Conservation (phyloP, 148 eudicot genomes). For the Fagopyrum homotropicum region DNA sequence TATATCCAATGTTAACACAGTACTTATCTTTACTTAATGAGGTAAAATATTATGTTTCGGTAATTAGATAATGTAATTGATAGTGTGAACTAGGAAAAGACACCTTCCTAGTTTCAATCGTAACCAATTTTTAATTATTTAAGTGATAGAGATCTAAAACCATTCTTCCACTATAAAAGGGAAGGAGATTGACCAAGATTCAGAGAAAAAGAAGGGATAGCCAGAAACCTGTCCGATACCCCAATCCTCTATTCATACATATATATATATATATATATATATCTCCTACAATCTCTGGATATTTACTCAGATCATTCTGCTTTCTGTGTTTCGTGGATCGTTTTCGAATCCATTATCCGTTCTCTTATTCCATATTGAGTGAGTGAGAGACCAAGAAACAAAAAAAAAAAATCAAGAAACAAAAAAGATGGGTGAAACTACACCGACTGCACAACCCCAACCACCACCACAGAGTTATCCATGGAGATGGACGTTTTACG, state of each 20-base stretch:
- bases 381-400: not conserved
- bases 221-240: not conserved
- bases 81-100: not conserved
- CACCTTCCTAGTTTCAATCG: not conserved
- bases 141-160: not conserved
- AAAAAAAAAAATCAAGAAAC: not conserved
- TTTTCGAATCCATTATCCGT: not conserved
- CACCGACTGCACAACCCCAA: not conserved
- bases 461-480: not conserved
- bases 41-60: not conserved
- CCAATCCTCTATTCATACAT: not conserved
- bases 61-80: not conserved
- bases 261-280: not conserved
- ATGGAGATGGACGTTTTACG: constrained; percentile 18
- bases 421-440: not conserved
- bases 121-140: not conserved
- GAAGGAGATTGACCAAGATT: not conserved
- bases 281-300: not conserved
- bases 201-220: not conserved
- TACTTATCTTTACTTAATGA: too few species aligned
- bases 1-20: too few species aligned
- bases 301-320: not conserved
- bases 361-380: not conserved
- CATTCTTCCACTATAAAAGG: not conserved
- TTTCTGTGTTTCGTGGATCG: not conserved